These are phyloP conservation scores for Cryptococcus neoformans DNA, from an alignment of 1,284 basidiomycete genomes.

Conservation along the genomic window DNA sequence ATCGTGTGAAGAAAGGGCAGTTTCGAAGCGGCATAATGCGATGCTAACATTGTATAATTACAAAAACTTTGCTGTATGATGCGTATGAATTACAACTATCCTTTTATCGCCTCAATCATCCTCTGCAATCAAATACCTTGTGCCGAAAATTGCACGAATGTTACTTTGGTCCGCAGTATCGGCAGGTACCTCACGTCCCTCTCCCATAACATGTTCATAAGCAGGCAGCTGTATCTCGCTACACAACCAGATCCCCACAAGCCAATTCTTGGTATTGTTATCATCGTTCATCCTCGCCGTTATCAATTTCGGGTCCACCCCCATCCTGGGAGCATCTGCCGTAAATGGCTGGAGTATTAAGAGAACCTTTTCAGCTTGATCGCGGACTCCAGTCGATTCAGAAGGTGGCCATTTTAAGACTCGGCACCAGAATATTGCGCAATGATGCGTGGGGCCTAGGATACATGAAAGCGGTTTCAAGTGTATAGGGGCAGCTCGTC, in stretches of 20 bases:
- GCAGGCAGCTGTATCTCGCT: conserved; percentile 14
- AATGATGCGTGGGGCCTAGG: conserved; percentile 17
- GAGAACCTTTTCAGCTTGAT: neutral
- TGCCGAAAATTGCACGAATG: conserved; percentile 22
- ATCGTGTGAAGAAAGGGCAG: no score
- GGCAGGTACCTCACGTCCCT: neutral
- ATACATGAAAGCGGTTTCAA: conserved; percentile 2
- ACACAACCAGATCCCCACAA: conserved; percentile 30
- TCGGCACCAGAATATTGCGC: conserved; percentile 17
- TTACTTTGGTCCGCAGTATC: neutral
- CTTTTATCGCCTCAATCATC: neutral
- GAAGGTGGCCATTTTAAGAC: conserved; percentile 4
- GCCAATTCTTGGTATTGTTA: conserved; percentile 8
- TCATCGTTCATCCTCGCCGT: conserved; percentile 8
- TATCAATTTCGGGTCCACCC: conserved; percentile 25
- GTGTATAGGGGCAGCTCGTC: conserved; percentile 4
- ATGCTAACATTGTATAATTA: no score
- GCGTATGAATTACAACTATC: no score
- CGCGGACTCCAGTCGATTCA: neutral
- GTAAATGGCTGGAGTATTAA: conserved; percentile 25
- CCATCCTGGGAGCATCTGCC: conserved; percentile 24
- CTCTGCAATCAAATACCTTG: conserved; percentile 37
- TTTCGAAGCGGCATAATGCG: no score
- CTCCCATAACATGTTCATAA: neutral
- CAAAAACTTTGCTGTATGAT: no score